These are phyloP conservation scores for Amphibolis antarctica DNA, from an alignment of 106 monocot species.

Conservation along the genomic window DNA sequence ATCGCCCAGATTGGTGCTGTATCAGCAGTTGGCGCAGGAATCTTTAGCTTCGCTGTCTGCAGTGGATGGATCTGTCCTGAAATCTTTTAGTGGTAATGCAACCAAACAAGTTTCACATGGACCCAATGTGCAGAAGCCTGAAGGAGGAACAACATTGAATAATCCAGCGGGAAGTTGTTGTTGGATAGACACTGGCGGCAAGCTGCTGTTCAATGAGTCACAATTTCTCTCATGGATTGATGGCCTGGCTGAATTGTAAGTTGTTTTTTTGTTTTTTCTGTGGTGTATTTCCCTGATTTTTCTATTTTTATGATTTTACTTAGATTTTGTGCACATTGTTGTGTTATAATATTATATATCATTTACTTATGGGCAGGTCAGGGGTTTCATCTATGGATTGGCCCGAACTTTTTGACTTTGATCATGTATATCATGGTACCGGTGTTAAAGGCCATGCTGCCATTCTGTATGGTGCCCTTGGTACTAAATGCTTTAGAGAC, in stretches of 20 bases:
- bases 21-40: constrained; percentile 73
- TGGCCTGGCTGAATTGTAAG: neutral
- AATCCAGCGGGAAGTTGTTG: constrained; percentile 48
- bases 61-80: constrained; percentile 13
- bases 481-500: constrained; percentile 80
- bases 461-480: constrained; percentile 82
- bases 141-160: neutral
- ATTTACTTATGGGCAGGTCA: constrained; percentile 20
- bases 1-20: constrained; percentile 69
- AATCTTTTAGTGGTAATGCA: neutral
- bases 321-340: neutral
- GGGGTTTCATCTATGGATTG: constrained; percentile 18
- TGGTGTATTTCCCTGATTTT: neutral
- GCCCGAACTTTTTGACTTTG: constrained; percentile 88
- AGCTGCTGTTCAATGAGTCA: constrained; percentile 38
- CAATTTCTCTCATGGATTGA: constrained; percentile 17
- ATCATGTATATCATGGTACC: constrained; percentile 51
- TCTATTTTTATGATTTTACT: neutral
- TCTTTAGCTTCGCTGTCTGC: constrained; percentile 38
- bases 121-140: neutral
- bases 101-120: neutral
- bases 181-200: constrained; percentile 76
- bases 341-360: no score
- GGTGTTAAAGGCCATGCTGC: constrained; percentile 26
- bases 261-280: neutral